Base-by-base conservation (phyloP, 371 early-diverging fungal species). In the Apophysomyces sp. region DNA sequence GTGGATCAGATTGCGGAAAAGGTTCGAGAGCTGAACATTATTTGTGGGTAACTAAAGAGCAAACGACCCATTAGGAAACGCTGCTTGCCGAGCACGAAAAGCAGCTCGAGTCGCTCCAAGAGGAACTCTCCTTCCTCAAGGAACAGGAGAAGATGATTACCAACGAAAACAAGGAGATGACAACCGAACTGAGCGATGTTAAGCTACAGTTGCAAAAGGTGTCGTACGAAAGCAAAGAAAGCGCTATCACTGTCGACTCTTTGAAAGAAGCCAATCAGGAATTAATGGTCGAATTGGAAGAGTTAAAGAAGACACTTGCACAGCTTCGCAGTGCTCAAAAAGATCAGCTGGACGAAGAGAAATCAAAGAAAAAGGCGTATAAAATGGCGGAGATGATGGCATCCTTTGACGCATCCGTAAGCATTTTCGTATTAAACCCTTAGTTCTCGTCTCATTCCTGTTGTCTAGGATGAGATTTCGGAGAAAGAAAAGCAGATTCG, bases 1-100 rank as follows among this genome's bases (percentile, higher is more conserved):
- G 86, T 87, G 67, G 95, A 97, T 67, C 89, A 92, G 62, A 77
- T 97, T 36, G 88, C 92, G 2, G 95, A 96, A 63, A 95, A 94
- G 69, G 70, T 29, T 54, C 6, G 11, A 41, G 13, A 28, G 4
- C 7, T 18, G 3, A 1, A 44, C n/a, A 2, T 5, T 57, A 24
- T 39, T 12, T 12, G 21, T 51, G 6, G 18, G 16, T 29, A 52
- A 0, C n/a, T 52, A 21, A 44, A n/a, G 16, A 34, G 30, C 32
- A 40, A 24, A 32, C 1, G 52, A 55, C 21, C n/a, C 32, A 53
- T 11, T 55, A 69, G 62, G 94, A 93, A 66, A 75, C 84, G 4
- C 88, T 86, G 59, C 63, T 93, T 28, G 79, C 82, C 41, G 64
- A 78, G 11, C 76, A 82, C 52, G 78, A 84, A 64, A 84, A 86